These are phyloP conservation scores for Psidium guajava DNA, from an alignment of 345 rosid genomes.

Conservation along the genomic window DNA sequence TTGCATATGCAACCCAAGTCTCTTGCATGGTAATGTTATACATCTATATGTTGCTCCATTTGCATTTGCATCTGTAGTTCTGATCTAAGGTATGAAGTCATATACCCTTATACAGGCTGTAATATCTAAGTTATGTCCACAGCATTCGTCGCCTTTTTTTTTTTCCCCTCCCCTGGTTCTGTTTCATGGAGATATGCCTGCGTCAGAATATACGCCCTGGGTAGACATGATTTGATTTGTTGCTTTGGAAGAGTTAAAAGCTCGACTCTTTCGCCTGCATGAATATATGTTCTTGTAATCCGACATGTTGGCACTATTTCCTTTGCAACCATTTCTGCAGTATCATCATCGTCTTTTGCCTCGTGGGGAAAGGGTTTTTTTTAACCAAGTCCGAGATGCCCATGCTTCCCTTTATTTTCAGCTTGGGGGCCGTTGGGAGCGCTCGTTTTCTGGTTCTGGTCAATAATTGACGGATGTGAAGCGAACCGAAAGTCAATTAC, in stretches of 20 bases:
- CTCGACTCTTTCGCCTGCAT: neutral
- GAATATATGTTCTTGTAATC: neutral
- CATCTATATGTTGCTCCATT: neutral
- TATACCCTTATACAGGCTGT: neutral
- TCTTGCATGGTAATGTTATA: neutral
- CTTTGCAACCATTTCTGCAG: neutral
- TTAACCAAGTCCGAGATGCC: no score
- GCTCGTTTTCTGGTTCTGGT: neutral
- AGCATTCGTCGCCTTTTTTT: neutral
- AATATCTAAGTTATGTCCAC: neutral
- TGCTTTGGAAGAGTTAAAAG: neutral
- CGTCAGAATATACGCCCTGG: neutral
- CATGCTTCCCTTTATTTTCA: neutral
- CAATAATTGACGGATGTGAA: neutral
- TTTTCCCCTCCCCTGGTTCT: neutral
- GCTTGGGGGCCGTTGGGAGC: neutral
- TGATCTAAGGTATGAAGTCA: neutral
- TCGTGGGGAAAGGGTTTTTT: no score
- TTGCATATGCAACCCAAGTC: neutral
- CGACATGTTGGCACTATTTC: neutral
- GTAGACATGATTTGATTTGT: neutral
- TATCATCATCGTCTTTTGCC: no score
- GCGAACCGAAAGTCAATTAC: neutral
- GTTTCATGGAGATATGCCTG: neutral
- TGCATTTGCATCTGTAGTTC: neutral